phyloP scores from a whole-genome alignment of 163 green algal species.

The Scenedesmus sp. region DNA sequence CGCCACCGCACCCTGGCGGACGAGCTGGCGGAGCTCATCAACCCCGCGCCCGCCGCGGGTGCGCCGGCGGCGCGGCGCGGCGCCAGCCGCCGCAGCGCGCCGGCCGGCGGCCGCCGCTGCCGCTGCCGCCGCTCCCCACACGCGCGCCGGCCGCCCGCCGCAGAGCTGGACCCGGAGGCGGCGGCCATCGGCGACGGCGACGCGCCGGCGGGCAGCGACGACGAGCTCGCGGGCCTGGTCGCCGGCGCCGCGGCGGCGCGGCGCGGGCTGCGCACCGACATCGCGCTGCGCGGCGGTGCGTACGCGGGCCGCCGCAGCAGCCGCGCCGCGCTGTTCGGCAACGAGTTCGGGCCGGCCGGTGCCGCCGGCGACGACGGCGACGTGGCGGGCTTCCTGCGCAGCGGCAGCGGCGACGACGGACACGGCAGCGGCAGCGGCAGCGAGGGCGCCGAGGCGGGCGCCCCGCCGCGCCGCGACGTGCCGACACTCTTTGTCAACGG shows the following conservation, averaged over 20 bases:
- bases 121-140: too few species aligned
- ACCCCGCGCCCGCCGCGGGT: slow-evolving; percentile 15
- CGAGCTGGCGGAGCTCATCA: slow-evolving; percentile 35
- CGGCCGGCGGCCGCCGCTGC: too few species aligned
- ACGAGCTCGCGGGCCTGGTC: slow-evolving; percentile 33
- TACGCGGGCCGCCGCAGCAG: slow-evolving; percentile 37
- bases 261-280: slow-evolving; percentile 5
- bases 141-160: too few species aligned
- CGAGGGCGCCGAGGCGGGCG: neutral
- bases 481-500: slow-evolving; percentile 42
- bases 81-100: too few species aligned
- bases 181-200: neutral
- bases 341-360: too few species aligned
- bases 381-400: neutral
- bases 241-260: neutral
- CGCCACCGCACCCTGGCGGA: slow-evolving; percentile 9
- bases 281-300: neutral
- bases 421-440: neutral
- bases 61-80: too few species aligned
- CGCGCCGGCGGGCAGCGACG: slow-evolving; percentile 1
- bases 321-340: slow-evolving; percentile 37
- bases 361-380: neutral
- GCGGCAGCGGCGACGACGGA: slow-evolving; percentile 18
- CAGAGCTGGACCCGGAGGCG: slow-evolving; percentile 44
- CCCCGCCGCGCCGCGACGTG: neutral